A percentile compares a stretch with the other conserved stretches of the same genome.
Conservation (phyloP, 495 filamentous ascomycete genomes). For the Mytilinidion resinicola region DNA sequence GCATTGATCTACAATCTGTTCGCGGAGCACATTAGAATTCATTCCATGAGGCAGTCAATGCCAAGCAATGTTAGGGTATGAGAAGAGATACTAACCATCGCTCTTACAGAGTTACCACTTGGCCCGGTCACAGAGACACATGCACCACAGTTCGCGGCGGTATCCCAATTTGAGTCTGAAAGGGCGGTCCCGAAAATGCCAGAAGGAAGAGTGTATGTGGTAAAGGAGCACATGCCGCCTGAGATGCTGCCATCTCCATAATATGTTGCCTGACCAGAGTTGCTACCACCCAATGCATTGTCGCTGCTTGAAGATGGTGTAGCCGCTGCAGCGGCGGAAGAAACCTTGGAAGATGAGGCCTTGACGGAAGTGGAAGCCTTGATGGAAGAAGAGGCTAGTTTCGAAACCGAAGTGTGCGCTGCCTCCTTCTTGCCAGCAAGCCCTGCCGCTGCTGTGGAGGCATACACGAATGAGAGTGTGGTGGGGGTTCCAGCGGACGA, state of each 20-base stretch:
- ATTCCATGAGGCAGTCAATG: not conserved
- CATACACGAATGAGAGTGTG: too few species aligned
- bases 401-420: not conserved
- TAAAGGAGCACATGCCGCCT: constrained; percentile 54
- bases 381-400: not conserved
- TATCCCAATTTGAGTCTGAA: constrained; percentile 46
- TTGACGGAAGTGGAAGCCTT: not conserved
- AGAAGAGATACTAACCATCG: constrained; percentile 46
- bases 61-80: not conserved
- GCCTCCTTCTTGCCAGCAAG: too few species aligned
- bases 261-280: constrained; percentile 30
- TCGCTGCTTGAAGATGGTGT: constrained; percentile 1
- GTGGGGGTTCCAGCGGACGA: too few species aligned
- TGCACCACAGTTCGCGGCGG: constrained; percentile 49
- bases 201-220: constrained; percentile 51
- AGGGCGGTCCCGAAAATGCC: constrained; percentile 50
- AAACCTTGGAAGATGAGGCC: not conserved
- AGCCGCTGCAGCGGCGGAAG: not conserved
- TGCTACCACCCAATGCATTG: not conserved
- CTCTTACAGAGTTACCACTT: constrained; percentile 51
- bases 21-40: constrained; percentile 1
- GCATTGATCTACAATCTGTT: constrained; percentile 55
- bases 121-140: constrained; percentile 50
- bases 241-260: constrained; percentile 51
- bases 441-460: too few species aligned